Base-by-base conservation (phyloP, 192 early-diverging fungal species). In the Coemansia biformis region DNA sequence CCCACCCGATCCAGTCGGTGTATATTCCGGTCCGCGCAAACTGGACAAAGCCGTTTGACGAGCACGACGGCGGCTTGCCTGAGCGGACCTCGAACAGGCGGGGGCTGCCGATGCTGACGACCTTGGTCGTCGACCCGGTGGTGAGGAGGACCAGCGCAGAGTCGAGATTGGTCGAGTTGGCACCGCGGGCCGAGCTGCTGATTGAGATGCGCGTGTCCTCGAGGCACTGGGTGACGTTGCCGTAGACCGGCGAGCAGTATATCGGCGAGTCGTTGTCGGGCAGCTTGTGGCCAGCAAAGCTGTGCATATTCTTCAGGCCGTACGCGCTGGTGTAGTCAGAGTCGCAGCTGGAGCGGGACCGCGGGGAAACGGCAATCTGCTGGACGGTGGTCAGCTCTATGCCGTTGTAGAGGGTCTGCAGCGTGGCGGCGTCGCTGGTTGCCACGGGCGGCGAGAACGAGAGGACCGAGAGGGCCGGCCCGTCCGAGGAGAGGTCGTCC, bases 1-100 rank as follows among this genome's bases (percentile, higher is more conserved):
- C 62, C 61, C 63, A 73, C 17, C 63, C 63, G 31, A 73, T 60
- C 69, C 69, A 73, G 51, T 73, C 69, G 10, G 63, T 66, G 47
- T 73, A 73, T 39, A 66, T 37, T 13, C 69, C 54, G 11, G 63
- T 57, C 50, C 63, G 63, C 39, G 63, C 50, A 47, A 66, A 73
- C 43, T 62, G 48, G 37, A 73, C 36, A 61, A 73, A 73, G 1
- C 69, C 69, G 42, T 66, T 73, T 8, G 63, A 57, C 19, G 32
- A 35, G 58, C 69, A 73, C 11, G 62, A 47, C 19, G 41, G 38
- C 5, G 42, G 16, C 12, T n/a, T 13, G 31, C 31, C 63, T 7
- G 58, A 52, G 41, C 57, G 53, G 15, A 41, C 54, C 47, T 73
- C 69, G 35, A 64, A 50, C 24, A 66, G 42, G 21, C 57, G 63